Conservation (phyloP, 805 yeast species). For the Lipomyces spencermartinsiae region DNA sequence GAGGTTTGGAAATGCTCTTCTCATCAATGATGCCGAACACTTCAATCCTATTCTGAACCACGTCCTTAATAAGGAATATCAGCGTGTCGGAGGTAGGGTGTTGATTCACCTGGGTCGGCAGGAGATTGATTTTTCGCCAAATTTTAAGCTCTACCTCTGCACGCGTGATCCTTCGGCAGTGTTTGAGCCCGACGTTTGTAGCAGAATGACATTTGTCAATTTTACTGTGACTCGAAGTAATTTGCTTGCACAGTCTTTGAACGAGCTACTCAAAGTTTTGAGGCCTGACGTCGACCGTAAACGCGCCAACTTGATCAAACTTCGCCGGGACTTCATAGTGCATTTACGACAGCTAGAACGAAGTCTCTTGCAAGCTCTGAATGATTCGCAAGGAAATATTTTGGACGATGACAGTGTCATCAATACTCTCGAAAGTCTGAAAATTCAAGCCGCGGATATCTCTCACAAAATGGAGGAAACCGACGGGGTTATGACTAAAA, state of each 20-base stretch:
- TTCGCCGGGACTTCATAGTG: conserved; percentile 65
- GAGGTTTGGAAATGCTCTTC: conserved; percentile 77
- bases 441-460: conserved; percentile 64
- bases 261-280: conserved; percentile 58
- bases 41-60: conserved; percentile 76
- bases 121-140: conserved; percentile 69
- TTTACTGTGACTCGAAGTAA: conserved; percentile 75
- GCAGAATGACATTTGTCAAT: conserved; percentile 69
- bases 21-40: conserved; percentile 80
- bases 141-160: conserved; percentile 65
- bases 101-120: conserved; percentile 66
- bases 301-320: conserved; percentile 58
- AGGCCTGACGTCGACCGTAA: conserved; percentile 71
- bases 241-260: conserved; percentile 66
- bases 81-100: conserved; percentile 71
- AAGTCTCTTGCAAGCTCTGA: conserved; percentile 62
- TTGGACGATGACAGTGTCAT: conserved; percentile 71
- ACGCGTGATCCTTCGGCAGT: conserved; percentile 59
- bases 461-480: conserved; percentile 62
- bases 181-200: conserved; percentile 61
- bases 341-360: conserved; percentile 63
- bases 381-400: conserved; percentile 63
- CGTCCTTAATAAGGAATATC: conserved; percentile 65
- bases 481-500: conserved; percentile 57
- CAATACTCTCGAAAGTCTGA: conserved; percentile 66